Evolutionary conservation across 306 rosid genomes (phyloP), one percentile per base, ranked within the genome.

Genomic region (Lagenaria siceraria): DNA sequence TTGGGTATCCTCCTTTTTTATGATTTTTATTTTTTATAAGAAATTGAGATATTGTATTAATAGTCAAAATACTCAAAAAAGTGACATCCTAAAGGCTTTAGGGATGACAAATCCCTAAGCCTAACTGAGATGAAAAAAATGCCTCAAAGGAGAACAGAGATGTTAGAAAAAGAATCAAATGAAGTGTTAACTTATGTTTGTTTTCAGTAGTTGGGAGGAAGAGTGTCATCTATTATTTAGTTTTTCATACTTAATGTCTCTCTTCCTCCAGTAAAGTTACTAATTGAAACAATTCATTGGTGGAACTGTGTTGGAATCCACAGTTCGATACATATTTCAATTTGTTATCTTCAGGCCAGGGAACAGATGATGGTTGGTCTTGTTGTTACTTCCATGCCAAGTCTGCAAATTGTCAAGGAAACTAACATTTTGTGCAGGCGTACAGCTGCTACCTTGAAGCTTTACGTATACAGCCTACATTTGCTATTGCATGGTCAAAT

Each of bases 401-500:
- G 96, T 89, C 89, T 89, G 91, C 90, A 88, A 89, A 89, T 91
- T 85, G 98, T 93, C 97, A 85, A 48, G 70, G 92, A 86, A 83
- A 87, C 90, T 94, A 94, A 89, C 93, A 83, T 93, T 90, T 87
- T 92, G 85, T 96, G 97, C 96, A 96, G 99, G 99, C 99, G 84
- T 96, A 92, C 91, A 90, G 93, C 78, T 96, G 99, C 89, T 96
- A 96, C 84, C 91, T 96, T 3, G 99, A 96, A 88, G 99, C 99
- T 56, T 54, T 96, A 81, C 98, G 92, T 81, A 90, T 96, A 76
- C 99, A 92, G 81, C 99, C 99, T 14, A 84, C 91, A 61, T 96
- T 92, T 84, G 99, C 99, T 38, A 96, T 96, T 70, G 99, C 98
- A 43, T 96, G 99, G 99, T 96, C 99, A 74, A 96, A 96, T 92